These are phyloP conservation scores for Zymoseptoria tritici DNA, from an alignment of 2,329 filamentous ascomycete genomes.

Conservation along the genomic window DNA sequence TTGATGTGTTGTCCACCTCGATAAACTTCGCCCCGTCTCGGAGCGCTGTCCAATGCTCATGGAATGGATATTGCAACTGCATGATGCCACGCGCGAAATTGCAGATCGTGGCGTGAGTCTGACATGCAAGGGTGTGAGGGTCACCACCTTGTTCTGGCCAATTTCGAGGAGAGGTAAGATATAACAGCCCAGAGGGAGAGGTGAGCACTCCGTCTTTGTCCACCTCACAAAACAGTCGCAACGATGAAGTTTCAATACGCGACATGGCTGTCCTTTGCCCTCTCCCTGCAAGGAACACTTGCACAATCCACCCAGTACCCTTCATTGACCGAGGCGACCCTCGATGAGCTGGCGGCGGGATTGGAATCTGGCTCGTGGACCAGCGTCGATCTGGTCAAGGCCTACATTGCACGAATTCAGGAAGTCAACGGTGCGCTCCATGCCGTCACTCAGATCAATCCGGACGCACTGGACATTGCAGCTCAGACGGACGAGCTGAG, in stretches of 20 bases:
- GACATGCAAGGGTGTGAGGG: too few species aligned
- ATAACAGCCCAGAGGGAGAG: neutral
- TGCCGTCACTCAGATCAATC: constrained; percentile 49
- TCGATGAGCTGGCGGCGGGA: constrained; percentile 45
- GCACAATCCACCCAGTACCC: constrained; percentile 22
- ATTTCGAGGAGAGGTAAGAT: too few species aligned
- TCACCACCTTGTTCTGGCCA: too few species aligned
- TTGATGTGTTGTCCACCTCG: too few species aligned
- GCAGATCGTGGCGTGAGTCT: neutral
- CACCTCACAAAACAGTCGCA: neutral
- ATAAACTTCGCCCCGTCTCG: too few species aligned
- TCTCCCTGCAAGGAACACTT: neutral
- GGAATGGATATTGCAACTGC: neutral
- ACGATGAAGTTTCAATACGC: neutral
- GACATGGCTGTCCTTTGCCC: neutral
- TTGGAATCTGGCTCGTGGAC: constrained; percentile 46
- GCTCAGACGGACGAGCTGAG: constrained; percentile 43
- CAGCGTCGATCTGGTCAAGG: constrained; percentile 51
- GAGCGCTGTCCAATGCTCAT: neutral
- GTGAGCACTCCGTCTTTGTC: neutral
- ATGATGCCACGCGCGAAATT: neutral
- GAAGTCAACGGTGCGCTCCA: constrained; percentile 48
- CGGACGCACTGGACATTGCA: constrained; percentile 47
- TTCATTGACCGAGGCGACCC: constrained; percentile 44
- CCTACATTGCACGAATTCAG: constrained; percentile 45